Evolutionary conservation across 192 early-diverging fungal species (phyloP).

Genomic region (Phlyctochytrium planicorne): DNA sequence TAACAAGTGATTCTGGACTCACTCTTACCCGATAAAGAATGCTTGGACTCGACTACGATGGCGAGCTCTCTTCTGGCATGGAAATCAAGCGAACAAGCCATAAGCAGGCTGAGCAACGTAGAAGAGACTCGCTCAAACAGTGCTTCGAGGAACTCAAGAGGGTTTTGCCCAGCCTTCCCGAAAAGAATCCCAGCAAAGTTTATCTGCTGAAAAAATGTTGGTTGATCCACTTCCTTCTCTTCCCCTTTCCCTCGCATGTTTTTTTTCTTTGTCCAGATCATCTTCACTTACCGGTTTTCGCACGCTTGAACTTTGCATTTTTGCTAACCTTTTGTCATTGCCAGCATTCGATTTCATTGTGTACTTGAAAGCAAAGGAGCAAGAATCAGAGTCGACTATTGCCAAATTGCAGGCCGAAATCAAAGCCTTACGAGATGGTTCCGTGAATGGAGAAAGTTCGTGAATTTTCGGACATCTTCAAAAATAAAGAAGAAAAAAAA

Average conservation of each 20-base stretch:
- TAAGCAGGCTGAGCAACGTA: conserved; percentile 95
- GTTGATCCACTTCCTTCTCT: conserved; percentile 3
- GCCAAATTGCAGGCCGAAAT: conserved; percentile 26
- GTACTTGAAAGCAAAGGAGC: conserved; percentile 17
- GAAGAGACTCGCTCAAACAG: conserved; percentile 87
- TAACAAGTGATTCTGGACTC: neutral
- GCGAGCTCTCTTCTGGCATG: conserved; percentile 73
- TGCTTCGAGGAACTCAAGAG: conserved; percentile 80
- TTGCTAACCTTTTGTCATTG: neutral
- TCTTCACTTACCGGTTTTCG: conserved; percentile 16
- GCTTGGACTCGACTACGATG: conserved; percentile 71
- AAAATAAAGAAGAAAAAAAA: too few relatives aligned
- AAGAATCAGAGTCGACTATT: conserved; percentile 16
- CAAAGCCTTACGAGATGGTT: conserved; percentile 8
- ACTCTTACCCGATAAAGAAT: conserved; percentile 31
- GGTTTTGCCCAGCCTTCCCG: conserved; percentile 69
- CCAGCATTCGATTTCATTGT: conserved; percentile 30
- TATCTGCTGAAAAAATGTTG: conserved; percentile 68
- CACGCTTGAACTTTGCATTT: too few relatives aligned
- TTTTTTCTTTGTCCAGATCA: too few relatives aligned
- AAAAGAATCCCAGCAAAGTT: conserved; percentile 87
- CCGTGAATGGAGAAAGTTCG: too few relatives aligned
- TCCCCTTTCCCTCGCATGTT: neutral
- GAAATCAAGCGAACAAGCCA: conserved; percentile 85
- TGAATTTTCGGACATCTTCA: too few relatives aligned